Evolutionary conservation across 2,329 filamentous ascomycete species (phyloP), one percentile per base, ranked within the genome.

Genomic region (Hymenoscyphus repandus): DNA sequence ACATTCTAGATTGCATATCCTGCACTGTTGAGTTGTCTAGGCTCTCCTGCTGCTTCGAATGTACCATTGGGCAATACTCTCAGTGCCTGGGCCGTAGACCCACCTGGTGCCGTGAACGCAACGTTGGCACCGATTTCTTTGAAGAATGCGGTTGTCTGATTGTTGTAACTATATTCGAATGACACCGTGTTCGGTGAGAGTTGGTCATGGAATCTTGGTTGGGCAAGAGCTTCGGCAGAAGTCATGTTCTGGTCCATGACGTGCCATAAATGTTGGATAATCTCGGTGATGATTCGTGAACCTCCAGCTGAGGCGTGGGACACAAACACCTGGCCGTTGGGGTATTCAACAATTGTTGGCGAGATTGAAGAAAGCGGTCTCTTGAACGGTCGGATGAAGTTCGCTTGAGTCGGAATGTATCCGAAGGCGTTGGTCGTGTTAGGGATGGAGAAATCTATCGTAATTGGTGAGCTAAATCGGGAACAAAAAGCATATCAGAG

Each of bases 31-130:
- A 71, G 66, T 74, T 91, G 88, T 55, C 88, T 78, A 15, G 85
- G 86, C 68, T 93, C 90, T 0, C 83, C 80, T 1, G 81, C 88
- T 2, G 87, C 86, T 70, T 92, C 86, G 66, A 93, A 95, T 0
- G 75, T 79, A 0, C 87, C 88, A 61, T 87, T 83, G 0, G 60
- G 62, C 45, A 82, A 59, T 43, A 79, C 67, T 32, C 78, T 74
- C 50, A 96, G 66, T 0, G 79, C 84, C 68, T 96, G 83, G 3
- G 79, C 80, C 3, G 75, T 72, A 54, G 79, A 83, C 55, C 70
- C 64, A 0, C 77, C 80, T 0, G 73, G 72, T 1, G 73, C 74
- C 12, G 83, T 68, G 73, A 77, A 85, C 0, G 77, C 78, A 2
- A 86, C 74, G 61, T 83, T 85, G 56, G 83, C 79, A 0, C 81